These are phyloP conservation scores for Rehmannia glutinosa DNA, from an alignment of 257 asterid genomes.

Conservation along the genomic window DNA sequence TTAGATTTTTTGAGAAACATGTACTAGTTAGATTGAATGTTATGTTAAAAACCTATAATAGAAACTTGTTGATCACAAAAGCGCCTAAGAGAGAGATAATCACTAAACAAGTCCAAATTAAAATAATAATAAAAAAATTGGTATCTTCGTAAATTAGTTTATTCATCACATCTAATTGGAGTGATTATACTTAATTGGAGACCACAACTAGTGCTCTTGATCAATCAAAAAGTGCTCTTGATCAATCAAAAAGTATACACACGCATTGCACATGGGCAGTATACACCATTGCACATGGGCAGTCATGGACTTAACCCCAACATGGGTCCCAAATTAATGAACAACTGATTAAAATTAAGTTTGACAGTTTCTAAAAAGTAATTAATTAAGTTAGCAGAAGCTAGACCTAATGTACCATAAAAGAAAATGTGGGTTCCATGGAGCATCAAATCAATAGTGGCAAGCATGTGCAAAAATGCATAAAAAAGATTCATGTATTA, in stretches of 20 bases:
- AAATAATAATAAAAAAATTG: too few species aligned
- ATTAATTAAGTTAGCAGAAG: constrained; percentile 22
- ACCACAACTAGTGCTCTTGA: constrained; percentile 23
- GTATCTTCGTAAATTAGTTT: constrained; percentile 15
- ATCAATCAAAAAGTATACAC: constrained; percentile 10
- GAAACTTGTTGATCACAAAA: too few species aligned
- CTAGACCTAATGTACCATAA: constrained; percentile 19
- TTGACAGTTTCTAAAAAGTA: constrained; percentile 30
- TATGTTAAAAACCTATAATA: too few species aligned
- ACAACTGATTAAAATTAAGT: constrained; percentile 9
- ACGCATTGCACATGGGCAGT: constrained; percentile 43
- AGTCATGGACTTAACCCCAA: constrained; percentile 29
- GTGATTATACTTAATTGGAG: constrained; percentile 38
- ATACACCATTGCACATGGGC: constrained; percentile 43
- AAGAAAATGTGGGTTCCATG: constrained; percentile 30
- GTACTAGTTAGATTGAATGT: too few species aligned
- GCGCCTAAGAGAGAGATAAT: too few species aligned
- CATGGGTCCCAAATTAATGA: constrained; percentile 33
- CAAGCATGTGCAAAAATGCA: constrained; percentile 31
- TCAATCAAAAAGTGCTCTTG: constrained; percentile 23
- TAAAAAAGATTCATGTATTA: too few species aligned
- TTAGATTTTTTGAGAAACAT: too few species aligned
- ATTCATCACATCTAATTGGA: constrained; percentile 36
- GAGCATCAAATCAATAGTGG: constrained; percentile 29
- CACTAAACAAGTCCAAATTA: too few species aligned